These are phyloP conservation scores for Pseudogymnoascus sp. DNA, from an alignment of 2,329 filamentous ascomycete species.

Conservation along the genomic window DNA sequence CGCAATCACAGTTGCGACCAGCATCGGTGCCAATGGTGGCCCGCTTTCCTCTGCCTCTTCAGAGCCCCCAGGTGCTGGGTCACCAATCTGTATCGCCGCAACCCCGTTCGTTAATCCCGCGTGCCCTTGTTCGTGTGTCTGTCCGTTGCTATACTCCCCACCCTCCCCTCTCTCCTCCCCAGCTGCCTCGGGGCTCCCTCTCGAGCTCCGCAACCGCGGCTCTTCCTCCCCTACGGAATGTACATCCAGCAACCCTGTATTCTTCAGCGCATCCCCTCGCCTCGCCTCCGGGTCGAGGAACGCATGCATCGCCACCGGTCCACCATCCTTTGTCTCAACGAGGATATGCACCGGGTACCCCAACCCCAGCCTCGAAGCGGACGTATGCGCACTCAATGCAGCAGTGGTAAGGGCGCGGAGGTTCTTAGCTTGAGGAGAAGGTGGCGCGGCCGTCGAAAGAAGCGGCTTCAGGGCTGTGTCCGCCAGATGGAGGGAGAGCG, in stretches of 20 bases:
- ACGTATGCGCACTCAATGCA: conserved; percentile 44
- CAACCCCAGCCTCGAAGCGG: conserved; percentile 43
- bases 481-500: conserved; percentile 46
- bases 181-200: not conserved
- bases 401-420: conserved; percentile 44
- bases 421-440: conserved; percentile 12
- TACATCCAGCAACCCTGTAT: conserved; percentile 15
- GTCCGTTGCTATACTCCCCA: not conserved
- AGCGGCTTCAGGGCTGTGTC: conserved; percentile 49
- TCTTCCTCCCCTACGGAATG: not conserved
- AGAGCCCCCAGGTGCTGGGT: not conserved
- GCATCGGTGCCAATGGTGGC: conserved; percentile 37
- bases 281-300: conserved; percentile 33
- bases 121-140: not conserved
- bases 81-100: not conserved
- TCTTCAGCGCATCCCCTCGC: conserved; percentile 10
- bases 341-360: conserved; percentile 48
- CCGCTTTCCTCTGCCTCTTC: conserved; percentile 11
- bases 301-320: conserved; percentile 33
- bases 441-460: conserved; percentile 34
- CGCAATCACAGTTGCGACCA: conserved; percentile 48
- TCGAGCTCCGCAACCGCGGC: not conserved
- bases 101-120: not conserved
- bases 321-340: conserved; percentile 41
- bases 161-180: not conserved